Conservation (phyloP, 805 yeast species). For the Candida maesae region DNA sequence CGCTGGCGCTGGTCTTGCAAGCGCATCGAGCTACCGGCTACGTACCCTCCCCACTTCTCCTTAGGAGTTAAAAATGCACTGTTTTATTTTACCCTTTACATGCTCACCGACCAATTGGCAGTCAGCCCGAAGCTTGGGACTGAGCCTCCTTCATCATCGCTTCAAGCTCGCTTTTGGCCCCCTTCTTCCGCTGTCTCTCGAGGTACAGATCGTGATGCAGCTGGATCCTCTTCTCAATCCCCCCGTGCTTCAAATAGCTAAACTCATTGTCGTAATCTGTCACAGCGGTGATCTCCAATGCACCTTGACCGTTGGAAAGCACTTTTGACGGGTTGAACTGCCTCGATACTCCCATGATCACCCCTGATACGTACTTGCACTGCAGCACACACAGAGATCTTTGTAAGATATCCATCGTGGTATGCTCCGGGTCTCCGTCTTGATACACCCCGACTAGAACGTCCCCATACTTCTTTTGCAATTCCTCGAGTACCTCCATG, state of each 20-base stretch:
- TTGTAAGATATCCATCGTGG: slow-evolving; percentile 86
- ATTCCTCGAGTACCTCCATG: slow-evolving; percentile 60
- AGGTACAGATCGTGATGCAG: slow-evolving; percentile 66
- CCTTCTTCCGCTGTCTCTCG: slow-evolving; percentile 84
- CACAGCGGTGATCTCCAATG: slow-evolving; percentile 9
- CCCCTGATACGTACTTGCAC: slow-evolving; percentile 78
- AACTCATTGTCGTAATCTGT: slow-evolving; percentile 51
- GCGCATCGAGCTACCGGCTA: no score
- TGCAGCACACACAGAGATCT: slow-evolving; percentile 85
- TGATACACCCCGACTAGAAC: slow-evolving; percentile 68
- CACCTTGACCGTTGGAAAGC: background rate
- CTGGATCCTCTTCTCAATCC: slow-evolving; percentile 73
- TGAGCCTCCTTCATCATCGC: slow-evolving; percentile 20
- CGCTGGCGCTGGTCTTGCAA: background rate
- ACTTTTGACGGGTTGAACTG: slow-evolving; percentile 11
- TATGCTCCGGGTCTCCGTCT: slow-evolving; percentile 62
- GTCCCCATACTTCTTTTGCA: slow-evolving; percentile 34
- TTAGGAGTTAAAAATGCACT: no score
- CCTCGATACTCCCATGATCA: slow-evolving; percentile 42
- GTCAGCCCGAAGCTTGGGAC: no score
- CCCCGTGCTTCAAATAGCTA: slow-evolving; percentile 60
- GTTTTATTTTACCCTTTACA: no score
- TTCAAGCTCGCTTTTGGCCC: slow-evolving; percentile 67
- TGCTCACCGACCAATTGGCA: no score
- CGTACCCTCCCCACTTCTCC: no score